These are phyloP conservation scores for Lenzites betulinus DNA, from an alignment of 768 basidiomycete species.

Conservation along the genomic window DNA sequence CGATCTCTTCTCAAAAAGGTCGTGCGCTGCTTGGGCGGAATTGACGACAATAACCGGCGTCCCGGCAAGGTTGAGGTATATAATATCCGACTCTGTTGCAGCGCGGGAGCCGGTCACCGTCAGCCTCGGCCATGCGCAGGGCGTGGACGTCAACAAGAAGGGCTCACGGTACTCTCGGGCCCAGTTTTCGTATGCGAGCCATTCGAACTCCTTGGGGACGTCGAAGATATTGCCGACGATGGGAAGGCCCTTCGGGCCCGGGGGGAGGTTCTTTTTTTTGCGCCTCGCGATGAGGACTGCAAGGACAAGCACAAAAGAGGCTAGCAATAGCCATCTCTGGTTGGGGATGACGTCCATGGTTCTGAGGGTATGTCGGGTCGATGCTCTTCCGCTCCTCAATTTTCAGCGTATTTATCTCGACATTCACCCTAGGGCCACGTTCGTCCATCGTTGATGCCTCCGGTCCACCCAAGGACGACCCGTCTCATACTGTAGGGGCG, in stretches of 20 bases:
- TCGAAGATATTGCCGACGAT: constrained; percentile 29
- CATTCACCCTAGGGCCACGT: constrained; percentile 8
- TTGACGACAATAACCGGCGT: constrained; percentile 31
- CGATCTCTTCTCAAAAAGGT: constrained; percentile 35
- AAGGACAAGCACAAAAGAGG: constrained; percentile 2
- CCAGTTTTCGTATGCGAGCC: constrained; percentile 24
- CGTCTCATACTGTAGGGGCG: constrained; percentile 17
- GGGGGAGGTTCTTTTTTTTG: constrained; percentile 21
- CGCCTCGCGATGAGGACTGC: constrained; percentile 12
- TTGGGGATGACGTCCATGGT: constrained; percentile 3
- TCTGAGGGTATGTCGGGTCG: not conserved
- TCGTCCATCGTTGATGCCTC: constrained; percentile 15
- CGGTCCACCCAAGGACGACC: constrained; percentile 5
- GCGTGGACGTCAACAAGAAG: not conserved
- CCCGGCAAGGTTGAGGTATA: constrained; percentile 29
- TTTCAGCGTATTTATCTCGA: constrained; percentile 16
- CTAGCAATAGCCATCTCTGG: constrained; percentile 3
- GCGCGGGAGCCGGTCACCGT: not conserved
- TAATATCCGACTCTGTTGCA: constrained; percentile 27
- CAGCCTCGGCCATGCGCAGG: not conserved
- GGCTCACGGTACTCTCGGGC: constrained; percentile 20
- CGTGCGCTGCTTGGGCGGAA: constrained; percentile 30
- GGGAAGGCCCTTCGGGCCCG: constrained; percentile 29
- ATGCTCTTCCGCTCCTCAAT: not conserved
- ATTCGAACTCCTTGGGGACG: constrained; percentile 25